phyloP scores from a whole-genome alignment of 345 rosid species.

The Salix purpurea region DNA sequence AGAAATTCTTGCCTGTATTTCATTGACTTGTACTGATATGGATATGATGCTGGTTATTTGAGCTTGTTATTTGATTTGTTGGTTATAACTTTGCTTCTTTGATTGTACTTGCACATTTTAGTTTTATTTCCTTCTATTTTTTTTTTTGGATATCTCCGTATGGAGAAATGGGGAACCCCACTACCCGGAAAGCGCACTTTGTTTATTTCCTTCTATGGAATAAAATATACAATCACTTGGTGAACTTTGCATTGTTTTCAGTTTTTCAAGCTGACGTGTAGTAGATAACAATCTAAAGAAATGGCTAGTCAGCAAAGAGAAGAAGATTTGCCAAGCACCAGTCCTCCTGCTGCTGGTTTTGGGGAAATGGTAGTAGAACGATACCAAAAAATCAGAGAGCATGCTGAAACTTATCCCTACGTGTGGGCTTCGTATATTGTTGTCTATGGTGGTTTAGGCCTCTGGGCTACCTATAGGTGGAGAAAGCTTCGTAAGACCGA shows the following conservation, averaged over 20 bases:
- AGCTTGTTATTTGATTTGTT: background rate
- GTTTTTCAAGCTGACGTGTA: background rate
- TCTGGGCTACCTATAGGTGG: slow-evolving; percentile 74
- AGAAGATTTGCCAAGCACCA: slow-evolving; percentile 27
- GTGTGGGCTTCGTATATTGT: slow-evolving; percentile 88
- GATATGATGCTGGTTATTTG: background rate
- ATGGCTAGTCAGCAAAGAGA: slow-evolving; percentile 40
- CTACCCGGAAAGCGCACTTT: too few species aligned
- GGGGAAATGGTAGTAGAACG: slow-evolving; percentile 40
- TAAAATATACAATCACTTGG: background rate
- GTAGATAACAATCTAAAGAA: slow-evolving; percentile 1
- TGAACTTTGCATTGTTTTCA: background rate
- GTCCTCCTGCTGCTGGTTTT: slow-evolving; percentile 32
- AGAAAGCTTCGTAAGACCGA: slow-evolving; percentile 83
- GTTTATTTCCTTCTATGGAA: background rate
- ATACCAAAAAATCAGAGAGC: slow-evolving; percentile 60
- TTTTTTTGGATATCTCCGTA: too few species aligned
- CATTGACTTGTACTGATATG: background rate
- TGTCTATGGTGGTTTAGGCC: slow-evolving; percentile 77
- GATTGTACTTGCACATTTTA: background rate
- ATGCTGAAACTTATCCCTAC: slow-evolving; percentile 77
- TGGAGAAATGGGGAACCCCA: too few species aligned
- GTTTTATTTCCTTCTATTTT: background rate
- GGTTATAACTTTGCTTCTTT: background rate
- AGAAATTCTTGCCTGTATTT: background rate